These are phyloP conservation scores for Fusarium citri DNA, from an alignment of 2,329 filamentous ascomycete species.

Conservation along the genomic window DNA sequence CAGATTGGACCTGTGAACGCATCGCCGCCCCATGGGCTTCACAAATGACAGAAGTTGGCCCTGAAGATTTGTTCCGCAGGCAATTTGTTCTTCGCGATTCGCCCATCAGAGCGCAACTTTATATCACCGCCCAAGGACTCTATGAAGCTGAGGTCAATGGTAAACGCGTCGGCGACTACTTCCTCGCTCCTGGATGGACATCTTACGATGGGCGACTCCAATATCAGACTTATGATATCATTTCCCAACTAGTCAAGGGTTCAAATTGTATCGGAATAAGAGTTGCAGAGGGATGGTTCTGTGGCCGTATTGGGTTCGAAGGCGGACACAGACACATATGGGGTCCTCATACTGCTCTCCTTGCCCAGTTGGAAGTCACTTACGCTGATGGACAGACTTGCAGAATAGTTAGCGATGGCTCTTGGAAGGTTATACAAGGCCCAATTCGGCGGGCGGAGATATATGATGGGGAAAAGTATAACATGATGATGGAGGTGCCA, in stretches of 20 bases:
- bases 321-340: constrained; percentile 24
- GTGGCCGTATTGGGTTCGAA: constrained; percentile 36
- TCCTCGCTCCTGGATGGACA: constrained; percentile 63
- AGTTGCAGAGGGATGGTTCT: constrained; percentile 54
- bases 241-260: constrained; percentile 47
- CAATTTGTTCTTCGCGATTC: constrained; percentile 2
- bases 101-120: constrained; percentile 51
- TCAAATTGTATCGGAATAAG: constrained; percentile 50
- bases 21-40: constrained; percentile 44
- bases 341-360: constrained; percentile 10
- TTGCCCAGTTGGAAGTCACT: constrained; percentile 15
- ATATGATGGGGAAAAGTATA: constrained; percentile 64
- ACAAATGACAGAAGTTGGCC: constrained; percentile 40
- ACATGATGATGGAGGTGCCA: constrained; percentile 46
- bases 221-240: constrained; percentile 65
- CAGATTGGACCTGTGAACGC: constrained; percentile 47
- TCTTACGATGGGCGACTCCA: constrained; percentile 59
- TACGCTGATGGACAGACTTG: not conserved
- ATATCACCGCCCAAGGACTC: constrained; percentile 59
- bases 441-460: constrained; percentile 55
- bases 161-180: constrained; percentile 50
- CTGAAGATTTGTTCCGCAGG: constrained; percentile 27
- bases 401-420: constrained; percentile 48
- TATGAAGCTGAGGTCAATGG: constrained; percentile 61
- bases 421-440: constrained; percentile 52